phyloP scores from a whole-genome alignment of 495 filamentous ascomycete species.

The Penicillium canescens region DNA sequence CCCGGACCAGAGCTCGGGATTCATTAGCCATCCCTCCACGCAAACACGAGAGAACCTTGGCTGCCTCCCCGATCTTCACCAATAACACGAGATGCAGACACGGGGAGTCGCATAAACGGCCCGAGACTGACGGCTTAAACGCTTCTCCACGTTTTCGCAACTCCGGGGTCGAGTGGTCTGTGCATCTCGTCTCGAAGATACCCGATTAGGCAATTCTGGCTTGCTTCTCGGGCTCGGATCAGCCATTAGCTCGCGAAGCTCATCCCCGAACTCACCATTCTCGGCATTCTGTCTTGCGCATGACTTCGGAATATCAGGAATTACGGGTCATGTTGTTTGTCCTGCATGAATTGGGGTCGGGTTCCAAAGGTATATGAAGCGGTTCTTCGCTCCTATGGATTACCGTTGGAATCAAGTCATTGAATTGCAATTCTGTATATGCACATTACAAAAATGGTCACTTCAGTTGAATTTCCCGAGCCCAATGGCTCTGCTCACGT shows the following conservation, averaged over 20 bases:
- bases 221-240: conserved; percentile 2
- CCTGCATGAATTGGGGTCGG: conserved; percentile 1
- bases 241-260: neutral
- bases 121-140: conserved; percentile 2
- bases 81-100: neutral
- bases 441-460: conserved; percentile 6
- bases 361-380: conserved; percentile 8
- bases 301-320: conserved; percentile 3
- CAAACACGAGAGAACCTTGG: neutral
- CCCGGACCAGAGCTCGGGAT: neutral
- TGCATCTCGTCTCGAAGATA: conserved; percentile 13
- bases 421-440: neutral
- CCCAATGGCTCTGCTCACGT: conserved; percentile 10
- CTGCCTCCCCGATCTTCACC: neutral
- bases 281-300: neutral
- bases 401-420: conserved; percentile 1
- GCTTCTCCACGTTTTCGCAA: conserved; percentile 8
- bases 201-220: conserved; percentile 6
- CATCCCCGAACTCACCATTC: neutral
- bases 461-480: conserved; percentile 7
- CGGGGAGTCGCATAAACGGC: conserved; percentile 4
- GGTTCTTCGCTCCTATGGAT: conserved; percentile 8
- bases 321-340: neutral
- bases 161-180: neutral
- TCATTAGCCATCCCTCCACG: neutral